phyloP scores from a whole-genome alignment of 1,284 basidiomycete species.

The Rhizoctonia solani region DNA sequence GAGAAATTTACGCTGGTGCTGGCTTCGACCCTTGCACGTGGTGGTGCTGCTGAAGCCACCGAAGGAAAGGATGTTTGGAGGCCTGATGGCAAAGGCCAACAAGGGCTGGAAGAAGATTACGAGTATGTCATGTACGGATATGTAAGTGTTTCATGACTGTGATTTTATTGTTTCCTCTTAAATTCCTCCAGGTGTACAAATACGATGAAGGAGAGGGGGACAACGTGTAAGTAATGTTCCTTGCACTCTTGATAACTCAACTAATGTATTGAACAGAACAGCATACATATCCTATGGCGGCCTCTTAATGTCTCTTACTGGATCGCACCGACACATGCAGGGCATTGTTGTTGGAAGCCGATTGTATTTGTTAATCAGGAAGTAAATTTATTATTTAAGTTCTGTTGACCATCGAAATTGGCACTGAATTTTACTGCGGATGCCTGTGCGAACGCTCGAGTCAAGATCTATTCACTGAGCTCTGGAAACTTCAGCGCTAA shows the following conservation, averaged over 20 bases:
- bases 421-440: not conserved
- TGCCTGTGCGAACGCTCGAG: not conserved
- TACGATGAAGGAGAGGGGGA: slow-evolving; percentile 88
- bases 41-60: slow-evolving; percentile 52
- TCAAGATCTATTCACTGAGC: not conserved
- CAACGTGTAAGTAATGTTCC: slow-evolving; percentile 66
- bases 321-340: slow-evolving; percentile 91
- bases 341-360: slow-evolving; percentile 92
- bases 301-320: slow-evolving; percentile 92
- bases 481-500: not conserved
- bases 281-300: slow-evolving; percentile 97
- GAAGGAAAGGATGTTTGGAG: slow-evolving; percentile 83
- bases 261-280: slow-evolving; percentile 58
- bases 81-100: slow-evolving; percentile 82
- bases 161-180: slow-evolving; percentile 12
- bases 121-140: slow-evolving; percentile 99
- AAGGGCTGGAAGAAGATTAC: slow-evolving; percentile 93
- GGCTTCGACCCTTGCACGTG: slow-evolving; percentile 78
- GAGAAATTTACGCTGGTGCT: slow-evolving; percentile 86
- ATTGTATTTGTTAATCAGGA: slow-evolving; percentile 78
- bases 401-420: not conserved
- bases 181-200: slow-evolving; percentile 79
- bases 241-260: slow-evolving; percentile 7
- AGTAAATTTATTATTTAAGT: slow-evolving; percentile 13
- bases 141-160: slow-evolving; percentile 54